Evolutionary conservation across 192 early-diverging fungal genomes (phyloP).

Genomic region (Chytriomyces confervae): DNA sequence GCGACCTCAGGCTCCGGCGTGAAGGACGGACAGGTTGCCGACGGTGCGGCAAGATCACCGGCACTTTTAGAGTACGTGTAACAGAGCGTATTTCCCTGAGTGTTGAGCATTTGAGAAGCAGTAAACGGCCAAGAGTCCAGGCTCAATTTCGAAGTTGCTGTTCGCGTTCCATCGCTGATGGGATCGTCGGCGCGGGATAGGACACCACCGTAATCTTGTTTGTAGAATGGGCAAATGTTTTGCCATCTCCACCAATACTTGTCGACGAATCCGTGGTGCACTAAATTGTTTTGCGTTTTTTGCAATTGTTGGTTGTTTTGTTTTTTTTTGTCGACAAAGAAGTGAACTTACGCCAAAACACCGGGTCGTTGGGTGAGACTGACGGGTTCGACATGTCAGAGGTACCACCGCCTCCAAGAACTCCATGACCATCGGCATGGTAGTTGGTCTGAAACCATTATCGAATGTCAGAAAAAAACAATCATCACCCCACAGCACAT

Average conservation of each 20-base stretch:
- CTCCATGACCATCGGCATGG: not conserved
- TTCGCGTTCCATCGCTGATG: not conserved
- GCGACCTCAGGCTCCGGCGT: not conserved
- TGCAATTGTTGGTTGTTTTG: no score
- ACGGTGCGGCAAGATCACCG: not conserved
- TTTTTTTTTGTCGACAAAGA: no score
- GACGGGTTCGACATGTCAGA: not conserved
- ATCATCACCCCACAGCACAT: not conserved
- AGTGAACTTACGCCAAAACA: conserved; percentile 22
- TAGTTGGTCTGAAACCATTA: not conserved
- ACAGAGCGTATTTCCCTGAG: conserved; percentile 1
- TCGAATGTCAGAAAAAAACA: not conserved
- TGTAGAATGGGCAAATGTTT: not conserved
- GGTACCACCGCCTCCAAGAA: not conserved
- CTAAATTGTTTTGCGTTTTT: no score
- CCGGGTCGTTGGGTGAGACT: conserved; percentile 6
- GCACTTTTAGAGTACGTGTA: conserved; percentile 9
- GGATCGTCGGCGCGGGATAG: conserved; percentile 11
- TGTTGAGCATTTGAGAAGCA: not conserved
- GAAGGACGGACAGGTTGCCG: not conserved
- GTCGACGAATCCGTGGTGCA: conserved; percentile 40
- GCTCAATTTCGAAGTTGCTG: not conserved
- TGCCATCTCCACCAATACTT: conserved; percentile 42
- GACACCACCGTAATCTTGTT: conserved; percentile 17
- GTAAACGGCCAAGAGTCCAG: conserved; percentile 16